Evolutionary conservation across 805 yeast species (phyloP), one percentile per base, ranked within the genome.

Genomic region (Yarrowia osloensis): DNA sequence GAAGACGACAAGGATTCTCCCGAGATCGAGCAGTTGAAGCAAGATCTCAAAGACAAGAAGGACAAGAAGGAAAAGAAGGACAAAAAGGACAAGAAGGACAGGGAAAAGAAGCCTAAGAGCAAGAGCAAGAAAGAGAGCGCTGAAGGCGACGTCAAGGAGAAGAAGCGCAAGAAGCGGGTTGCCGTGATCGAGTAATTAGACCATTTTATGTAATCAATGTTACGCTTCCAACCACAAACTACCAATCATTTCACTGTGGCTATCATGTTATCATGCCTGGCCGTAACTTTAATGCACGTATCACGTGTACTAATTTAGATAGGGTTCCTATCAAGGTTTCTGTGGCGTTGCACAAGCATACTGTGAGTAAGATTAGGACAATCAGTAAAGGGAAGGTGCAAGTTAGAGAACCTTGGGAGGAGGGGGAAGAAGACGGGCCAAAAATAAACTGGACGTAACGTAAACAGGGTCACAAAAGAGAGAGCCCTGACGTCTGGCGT

Each of bases 101-200:
- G 59, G 55, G 35, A 62, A 37, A 42, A 63, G 55, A 22, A 40
- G 61, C 68, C 44, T 70, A 66, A 55, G 72, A 66, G 49, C 73
- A 69, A 70, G 73, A 75, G 44, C 42, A 57, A 42, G 35, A 65
- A 42, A 67, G 67, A 49, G 37, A 54, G 59, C 11, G 33, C 44
- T 8, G 65, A 46, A 3, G 65, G 52, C 17, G 54, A 52, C 33
- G 55, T 40, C 28, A 65, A 47, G 42, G 68, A 59, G 33, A 67
- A 67, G 37, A 57, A 68, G 40, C 44, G 54, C 33, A 57, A 66
- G 49, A 39, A 50, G 55, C 55, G 49, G 1, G 68, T 42, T 4
- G 67, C 54, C n/a, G 52, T 47, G 4, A 68, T 68, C 31, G 67
- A 63, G 59, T 62, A 68, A 37, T n/a, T 21, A 8, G n/a, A 24